phyloP scores from a whole-genome alignment of 768 basidiomycete genomes.

The Ramaria sp. region DNA sequence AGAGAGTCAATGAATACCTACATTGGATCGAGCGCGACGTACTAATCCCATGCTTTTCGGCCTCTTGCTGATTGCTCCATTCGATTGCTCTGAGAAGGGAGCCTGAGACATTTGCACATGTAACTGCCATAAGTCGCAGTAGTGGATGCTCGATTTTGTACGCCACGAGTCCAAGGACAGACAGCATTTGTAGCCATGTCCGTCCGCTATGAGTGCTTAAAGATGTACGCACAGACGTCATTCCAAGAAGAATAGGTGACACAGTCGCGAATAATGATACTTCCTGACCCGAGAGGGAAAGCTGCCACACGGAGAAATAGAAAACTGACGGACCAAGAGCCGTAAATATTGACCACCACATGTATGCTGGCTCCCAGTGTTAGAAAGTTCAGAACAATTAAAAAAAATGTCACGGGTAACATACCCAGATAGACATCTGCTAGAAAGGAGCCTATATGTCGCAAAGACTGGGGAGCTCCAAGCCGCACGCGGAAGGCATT shows the following conservation, averaged over 20 bases:
- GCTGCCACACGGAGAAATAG: constrained; percentile 89
- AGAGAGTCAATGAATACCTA: background rate
- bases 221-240: constrained; percentile 34
- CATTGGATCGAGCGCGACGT: constrained; percentile 13
- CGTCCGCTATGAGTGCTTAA: constrained; percentile 39
- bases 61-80: constrained; percentile 35
- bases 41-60: constrained; percentile 32
- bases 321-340: constrained; percentile 71
- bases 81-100: constrained; percentile 41
- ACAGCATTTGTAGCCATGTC: constrained; percentile 35
- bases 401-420: constrained; percentile 14
- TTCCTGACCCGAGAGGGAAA: constrained; percentile 77
- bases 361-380: constrained; percentile 39
- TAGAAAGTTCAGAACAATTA: background rate
- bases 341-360: constrained; percentile 80
- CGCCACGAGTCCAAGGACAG: constrained; percentile 42
- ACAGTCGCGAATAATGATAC: constrained; percentile 61
- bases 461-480: constrained; percentile 1
- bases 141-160: constrained; percentile 41
- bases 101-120: constrained; percentile 38
- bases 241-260: constrained; percentile 52
- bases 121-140: constrained; percentile 46
- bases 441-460: constrained; percentile 20
- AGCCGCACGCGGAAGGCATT: background rate
- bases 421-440: constrained; percentile 51